A percentile compares a stretch with the other conserved stretches of the same genome.
Conservation (phyloP, 768 basidiomycete genomes). For the Zangia roseola region DNA sequence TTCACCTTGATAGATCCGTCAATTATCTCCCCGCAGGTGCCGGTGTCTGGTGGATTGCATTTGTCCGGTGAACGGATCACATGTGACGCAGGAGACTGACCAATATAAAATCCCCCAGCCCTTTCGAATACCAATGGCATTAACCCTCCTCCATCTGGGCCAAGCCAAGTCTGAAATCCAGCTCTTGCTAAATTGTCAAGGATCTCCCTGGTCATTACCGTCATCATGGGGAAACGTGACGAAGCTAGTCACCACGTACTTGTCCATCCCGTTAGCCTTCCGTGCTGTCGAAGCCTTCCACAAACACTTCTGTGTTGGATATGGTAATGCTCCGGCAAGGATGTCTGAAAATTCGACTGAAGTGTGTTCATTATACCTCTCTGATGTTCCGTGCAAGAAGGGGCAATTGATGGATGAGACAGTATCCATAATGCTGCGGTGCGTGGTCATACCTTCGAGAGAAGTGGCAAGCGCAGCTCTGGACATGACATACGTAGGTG, state of each 20-base stretch:
- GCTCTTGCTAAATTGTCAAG: conserved; percentile 35
- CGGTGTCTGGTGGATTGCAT: conserved; percentile 28
- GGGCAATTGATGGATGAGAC: not conserved
- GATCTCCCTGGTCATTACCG: conserved; percentile 31
- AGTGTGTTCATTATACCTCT: conserved; percentile 27
- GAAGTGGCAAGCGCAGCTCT: not conserved
- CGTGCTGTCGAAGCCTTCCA: not conserved
- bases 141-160: conserved; percentile 38
- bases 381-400: conserved; percentile 4
- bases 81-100: conserved; percentile 23
- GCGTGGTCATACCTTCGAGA: too few relatives aligned
- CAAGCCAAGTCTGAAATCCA: conserved; percentile 39
- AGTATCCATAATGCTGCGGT: conserved; percentile 44
- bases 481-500: conserved; percentile 30
- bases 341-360: conserved; percentile 28
- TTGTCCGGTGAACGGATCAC: not conserved
- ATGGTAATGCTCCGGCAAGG: conserved; percentile 23
- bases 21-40: conserved; percentile 44
- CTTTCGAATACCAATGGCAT: conserved; percentile 29
- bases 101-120: conserved; percentile 39
- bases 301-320: conserved; percentile 15
- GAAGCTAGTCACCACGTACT: conserved; percentile 11
- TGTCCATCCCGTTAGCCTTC: conserved; percentile 22
- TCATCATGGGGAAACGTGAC: not conserved
- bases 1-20: conserved; percentile 55